Evolutionary conservation across 2,329 filamentous ascomycete species (phyloP).

Genomic region (Phialocephala subalpina): DNA sequence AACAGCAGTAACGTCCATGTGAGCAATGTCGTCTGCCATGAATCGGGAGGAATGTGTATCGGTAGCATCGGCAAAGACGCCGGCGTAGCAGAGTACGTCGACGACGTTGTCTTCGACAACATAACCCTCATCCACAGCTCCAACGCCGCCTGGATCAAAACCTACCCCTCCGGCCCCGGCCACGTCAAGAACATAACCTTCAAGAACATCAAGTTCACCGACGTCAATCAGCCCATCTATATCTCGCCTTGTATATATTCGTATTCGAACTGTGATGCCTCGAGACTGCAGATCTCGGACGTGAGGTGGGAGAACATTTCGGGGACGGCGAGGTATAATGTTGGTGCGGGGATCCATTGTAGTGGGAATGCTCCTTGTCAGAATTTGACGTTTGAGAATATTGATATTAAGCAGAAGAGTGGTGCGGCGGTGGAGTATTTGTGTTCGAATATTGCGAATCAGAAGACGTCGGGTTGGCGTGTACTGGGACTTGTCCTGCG

Average conservation of each 20-base stretch:
- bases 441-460: conserved; percentile 30
- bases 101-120: conserved; percentile 62
- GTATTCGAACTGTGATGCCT: conserved; percentile 56
- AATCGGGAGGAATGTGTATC: conserved; percentile 63
- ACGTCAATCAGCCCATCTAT: conserved; percentile 59
- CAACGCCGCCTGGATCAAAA: conserved; percentile 48
- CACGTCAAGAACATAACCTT: conserved; percentile 46
- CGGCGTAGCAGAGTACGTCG: conserved; percentile 62
- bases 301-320: conserved; percentile 66
- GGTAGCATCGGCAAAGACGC: conserved; percentile 52
- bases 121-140: conserved; percentile 45
- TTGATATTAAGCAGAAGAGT: conserved; percentile 29
- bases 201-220: conserved; percentile 41
- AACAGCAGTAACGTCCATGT: conserved; percentile 65
- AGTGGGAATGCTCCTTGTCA: conserved; percentile 24
- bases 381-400: conserved; percentile 27
- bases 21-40: conserved; percentile 67
- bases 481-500: conserved; percentile 27
- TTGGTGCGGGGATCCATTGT: conserved; percentile 30
- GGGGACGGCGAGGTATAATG: conserved; percentile 56
- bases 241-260: conserved; percentile 55
- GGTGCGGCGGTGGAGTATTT: conserved; percentile 22
- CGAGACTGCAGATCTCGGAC: conserved; percentile 64
- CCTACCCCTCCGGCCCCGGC: conserved; percentile 46
- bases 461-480: conserved; percentile 20